Evolutionary conservation across 2,329 filamentous ascomycete genomes (phyloP), one percentile per base, ranked within the genome.

Genomic region (Xylaria multiplex): DNA sequence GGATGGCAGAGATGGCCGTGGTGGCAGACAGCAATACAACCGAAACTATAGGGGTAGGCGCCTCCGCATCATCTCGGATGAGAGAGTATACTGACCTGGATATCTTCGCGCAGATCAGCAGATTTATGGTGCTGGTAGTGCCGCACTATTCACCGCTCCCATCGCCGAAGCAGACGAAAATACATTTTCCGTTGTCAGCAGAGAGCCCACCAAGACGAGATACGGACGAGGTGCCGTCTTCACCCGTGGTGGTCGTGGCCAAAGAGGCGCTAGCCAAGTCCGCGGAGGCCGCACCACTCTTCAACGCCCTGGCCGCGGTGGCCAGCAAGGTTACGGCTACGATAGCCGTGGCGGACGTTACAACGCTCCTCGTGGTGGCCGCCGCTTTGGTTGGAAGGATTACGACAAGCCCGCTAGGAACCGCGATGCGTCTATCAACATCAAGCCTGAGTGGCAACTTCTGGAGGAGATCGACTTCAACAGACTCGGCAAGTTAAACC

Each of bases 401-500:
- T 97, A 93, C 79, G 96, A 99, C 84, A 98, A 98, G 89, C 96
- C 96, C 67, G 89, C 95, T 80, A 91, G 96, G 76, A 97, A 97
- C 82, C 92, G 96, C 67, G 96, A 99, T 83, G 92, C 95, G 11
- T 97, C 93, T 42, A 93, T 99, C 77, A 95, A 95, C 83, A 93
- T 98, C 81, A 96, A 96, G 82, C 88, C 94, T 24, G 94, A 97
- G 79, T 99, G 96, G 96, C 87, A 89, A 77, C 88, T 99, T 83
- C 85, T 97, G 75, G 96, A 99, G 83, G 96, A 99, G 86, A 97
- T 99, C 79, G 96, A 99, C 81, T 99, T 97, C 84, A 95, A 93
- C 84, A 91, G 96, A 72, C 88, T 99, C 73, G 86, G 88, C 73
- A 99, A 99, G 87, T 88, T 99, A 76, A 99, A 97, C 83, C 87